These are phyloP conservation scores for Pterocarpus macrocarpus DNA, from an alignment of 306 rosid species.

Conservation along the genomic window DNA sequence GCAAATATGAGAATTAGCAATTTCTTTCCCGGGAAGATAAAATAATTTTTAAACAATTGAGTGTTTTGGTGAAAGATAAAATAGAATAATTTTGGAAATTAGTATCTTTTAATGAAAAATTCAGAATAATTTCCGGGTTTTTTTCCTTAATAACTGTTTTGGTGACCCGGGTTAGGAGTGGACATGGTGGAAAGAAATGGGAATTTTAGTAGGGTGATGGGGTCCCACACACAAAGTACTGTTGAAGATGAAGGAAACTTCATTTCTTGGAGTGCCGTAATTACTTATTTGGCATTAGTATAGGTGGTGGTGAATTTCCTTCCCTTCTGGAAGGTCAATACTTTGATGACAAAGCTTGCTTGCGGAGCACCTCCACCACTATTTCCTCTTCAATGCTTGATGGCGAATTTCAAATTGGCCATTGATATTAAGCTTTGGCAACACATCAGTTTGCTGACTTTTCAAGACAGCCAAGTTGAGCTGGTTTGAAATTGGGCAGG, in stretches of 20 bases:
- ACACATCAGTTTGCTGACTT: slow-evolving; percentile 49
- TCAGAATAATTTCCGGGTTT: not conserved
- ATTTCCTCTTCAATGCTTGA: slow-evolving; percentile 35
- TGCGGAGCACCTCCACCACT: not conserved
- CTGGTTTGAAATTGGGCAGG: slow-evolving; percentile 39
- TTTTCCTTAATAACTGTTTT: not conserved
- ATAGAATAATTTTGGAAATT: not conserved
- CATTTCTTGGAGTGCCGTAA: not conserved
- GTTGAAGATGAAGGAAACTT: slow-evolving; percentile 35
- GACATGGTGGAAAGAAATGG: slow-evolving; percentile 29
- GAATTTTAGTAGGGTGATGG: slow-evolving; percentile 27
- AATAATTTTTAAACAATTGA: not conserved
- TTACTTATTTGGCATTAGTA: not conserved
- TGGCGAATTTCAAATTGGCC: slow-evolving; percentile 28
- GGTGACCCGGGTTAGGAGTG: not conserved
- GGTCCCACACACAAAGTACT: slow-evolving; percentile 43
- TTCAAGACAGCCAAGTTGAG: slow-evolving; percentile 38
- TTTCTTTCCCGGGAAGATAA: slow-evolving; percentile 15
- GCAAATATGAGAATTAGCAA: not conserved
- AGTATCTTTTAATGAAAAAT: not conserved
- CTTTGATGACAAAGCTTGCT: slow-evolving; percentile 16
- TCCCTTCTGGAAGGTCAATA: slow-evolving; percentile 62
- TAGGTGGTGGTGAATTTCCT: slow-evolving; percentile 41
- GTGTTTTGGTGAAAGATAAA: not conserved
- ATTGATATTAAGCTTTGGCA: slow-evolving; percentile 46